Conservation (phyloP, 495 filamentous ascomycete genomes). For the Letharia columbiana region DNA sequence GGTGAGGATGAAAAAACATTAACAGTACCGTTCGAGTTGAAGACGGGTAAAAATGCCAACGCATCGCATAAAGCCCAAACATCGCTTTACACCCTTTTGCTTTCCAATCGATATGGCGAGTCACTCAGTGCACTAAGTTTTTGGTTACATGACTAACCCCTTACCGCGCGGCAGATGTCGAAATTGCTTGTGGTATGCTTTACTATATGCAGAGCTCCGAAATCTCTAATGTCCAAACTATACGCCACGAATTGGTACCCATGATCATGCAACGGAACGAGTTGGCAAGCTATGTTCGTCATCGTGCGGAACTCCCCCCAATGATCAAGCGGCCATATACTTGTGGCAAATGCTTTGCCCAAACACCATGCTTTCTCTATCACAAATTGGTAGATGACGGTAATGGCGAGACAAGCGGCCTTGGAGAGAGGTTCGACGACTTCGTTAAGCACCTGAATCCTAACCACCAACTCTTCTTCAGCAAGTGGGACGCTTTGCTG, state of each 20-base stretch:
- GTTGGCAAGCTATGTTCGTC: slow-evolving; percentile 73
- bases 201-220: slow-evolving; percentile 91
- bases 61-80: slow-evolving; percentile 84
- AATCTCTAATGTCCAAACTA: slow-evolving; percentile 71
- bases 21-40: slow-evolving; percentile 87
- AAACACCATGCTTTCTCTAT: slow-evolving; percentile 83
- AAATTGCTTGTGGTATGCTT: slow-evolving; percentile 77
- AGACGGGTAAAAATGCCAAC: slow-evolving; percentile 75
- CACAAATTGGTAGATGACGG: slow-evolving; percentile 87
- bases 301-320: slow-evolving; percentile 67
- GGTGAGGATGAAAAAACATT: slow-evolving; percentile 52
- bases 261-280: slow-evolving; percentile 97
- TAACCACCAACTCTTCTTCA: slow-evolving; percentile 70
- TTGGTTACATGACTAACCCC: not conserved
- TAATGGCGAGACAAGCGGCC: slow-evolving; percentile 65
- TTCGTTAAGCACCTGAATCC: slow-evolving; percentile 65
- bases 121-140: slow-evolving; percentile 7
- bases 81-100: slow-evolving; percentile 80
- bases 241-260: slow-evolving; percentile 78
- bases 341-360: slow-evolving; percentile 80
- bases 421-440: slow-evolving; percentile 66
- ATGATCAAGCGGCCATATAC: slow-evolving; percentile 72
- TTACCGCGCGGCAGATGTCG: slow-evolving; percentile 51
- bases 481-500: slow-evolving; percentile 86
- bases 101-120: slow-evolving; percentile 84